Percentiles rank a stretch among this genome's conserved stretches.
phyloP scores from a whole-genome alignment of 176 grass and related monocot genomes.

The Zea luxurians region DNA sequence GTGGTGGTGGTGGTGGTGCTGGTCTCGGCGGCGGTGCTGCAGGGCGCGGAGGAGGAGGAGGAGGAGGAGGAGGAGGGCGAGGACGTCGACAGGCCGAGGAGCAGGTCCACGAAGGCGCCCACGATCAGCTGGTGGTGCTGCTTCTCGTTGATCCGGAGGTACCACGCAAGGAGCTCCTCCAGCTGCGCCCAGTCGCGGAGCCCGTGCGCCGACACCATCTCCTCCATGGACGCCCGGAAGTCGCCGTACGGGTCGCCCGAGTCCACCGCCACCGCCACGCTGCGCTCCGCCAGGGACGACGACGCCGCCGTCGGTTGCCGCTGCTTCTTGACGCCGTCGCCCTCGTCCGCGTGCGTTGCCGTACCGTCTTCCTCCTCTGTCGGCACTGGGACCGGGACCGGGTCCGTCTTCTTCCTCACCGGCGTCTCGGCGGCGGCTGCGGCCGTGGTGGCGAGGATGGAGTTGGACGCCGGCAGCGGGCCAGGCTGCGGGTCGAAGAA shows the following conservation, averaged over 20 bases:
- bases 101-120: slow-evolving; percentile 70
- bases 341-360: neutral
- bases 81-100: slow-evolving; percentile 36
- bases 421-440: no score
- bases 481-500: slow-evolving; percentile 50
- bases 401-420: neutral
- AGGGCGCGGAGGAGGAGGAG: no score
- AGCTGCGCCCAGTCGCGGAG: slow-evolving; percentile 63
- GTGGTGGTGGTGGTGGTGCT: neutral
- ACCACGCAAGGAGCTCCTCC: slow-evolving; percentile 79
- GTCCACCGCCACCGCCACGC: slow-evolving; percentile 64
- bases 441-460: slow-evolving; percentile 31
- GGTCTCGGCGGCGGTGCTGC: neutral
- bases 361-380: neutral
- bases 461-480: slow-evolving; percentile 38
- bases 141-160: slow-evolving; percentile 70
- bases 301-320: neutral
- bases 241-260: slow-evolving; percentile 72
- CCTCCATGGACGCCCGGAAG: slow-evolving; percentile 91
- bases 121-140: slow-evolving; percentile 66
- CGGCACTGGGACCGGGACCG: no score
- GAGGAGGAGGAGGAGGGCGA: neutral
- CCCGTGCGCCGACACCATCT: slow-evolving; percentile 78
- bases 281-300: slow-evolving; percentile 44
- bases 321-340: neutral